Evolutionary conservation across 495 filamentous ascomycete species (phyloP).

Genomic region (Lophium mytilinum): DNA sequence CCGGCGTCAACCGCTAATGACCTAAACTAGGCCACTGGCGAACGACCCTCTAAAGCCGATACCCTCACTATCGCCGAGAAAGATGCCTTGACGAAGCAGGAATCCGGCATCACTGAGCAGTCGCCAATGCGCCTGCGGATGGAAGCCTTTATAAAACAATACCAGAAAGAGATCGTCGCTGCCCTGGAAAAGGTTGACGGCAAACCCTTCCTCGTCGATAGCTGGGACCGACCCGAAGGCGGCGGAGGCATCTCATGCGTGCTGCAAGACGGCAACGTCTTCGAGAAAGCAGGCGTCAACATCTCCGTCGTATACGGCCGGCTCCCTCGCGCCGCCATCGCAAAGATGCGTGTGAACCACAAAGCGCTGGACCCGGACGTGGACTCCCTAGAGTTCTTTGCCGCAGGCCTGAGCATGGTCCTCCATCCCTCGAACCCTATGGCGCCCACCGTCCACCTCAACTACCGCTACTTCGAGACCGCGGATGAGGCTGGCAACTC

Average conservation of each 20-base stretch:
- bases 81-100: conserved; percentile 57
- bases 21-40: conserved; percentile 22
- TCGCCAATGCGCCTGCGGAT: conserved; percentile 97
- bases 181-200: conserved; percentile 78
- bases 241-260: conserved; percentile 87
- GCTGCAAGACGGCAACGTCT: conserved; percentile 89
- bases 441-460: conserved; percentile 95
- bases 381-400: conserved; percentile 85
- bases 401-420: conserved; percentile 84
- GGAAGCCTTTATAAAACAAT: conserved; percentile 88
- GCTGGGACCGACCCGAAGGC: conserved; percentile 79
- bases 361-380: conserved; percentile 75
- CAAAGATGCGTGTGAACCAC: conserved; percentile 92
- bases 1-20: conserved; percentile 6
- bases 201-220: conserved; percentile 67
- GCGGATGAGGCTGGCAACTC: conserved; percentile 62
- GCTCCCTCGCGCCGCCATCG: conserved; percentile 76
- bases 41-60: conserved; percentile 42
- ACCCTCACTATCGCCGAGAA: conserved; percentile 64
- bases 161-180: conserved; percentile 77
- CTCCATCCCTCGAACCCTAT: conserved; percentile 90
- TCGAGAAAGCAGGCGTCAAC: conserved; percentile 97
- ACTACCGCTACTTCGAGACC: conserved; percentile 99
- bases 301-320: conserved; percentile 91
- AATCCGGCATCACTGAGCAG: conserved; percentile 54